A percentile compares a stretch with the other conserved stretches of the same genome.
Evolutionary conservation across 1,284 basidiomycete genomes (phyloP).

Genomic region (Ganoderma lucidum): DNA sequence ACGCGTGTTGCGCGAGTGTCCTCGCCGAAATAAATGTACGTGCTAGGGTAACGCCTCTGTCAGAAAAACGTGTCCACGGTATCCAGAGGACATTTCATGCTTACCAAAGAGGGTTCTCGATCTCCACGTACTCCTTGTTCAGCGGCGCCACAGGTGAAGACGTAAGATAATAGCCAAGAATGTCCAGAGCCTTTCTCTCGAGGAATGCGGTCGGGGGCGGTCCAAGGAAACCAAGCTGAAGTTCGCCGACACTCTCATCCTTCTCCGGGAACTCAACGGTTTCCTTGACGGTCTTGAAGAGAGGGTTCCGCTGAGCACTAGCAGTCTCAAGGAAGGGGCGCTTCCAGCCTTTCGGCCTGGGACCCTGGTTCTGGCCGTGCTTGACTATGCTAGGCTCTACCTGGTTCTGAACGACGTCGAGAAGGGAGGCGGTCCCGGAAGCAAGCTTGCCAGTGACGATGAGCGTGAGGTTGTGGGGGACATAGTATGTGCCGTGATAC

Average conservation of each 20-base stretch:
- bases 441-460: conserved; percentile 85
- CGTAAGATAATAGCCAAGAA: conserved; percentile 90
- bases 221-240: conserved; percentile 85
- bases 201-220: conserved; percentile 80
- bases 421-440: conserved; percentile 71
- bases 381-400: conserved; percentile 84
- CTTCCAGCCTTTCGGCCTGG: conserved; percentile 85
- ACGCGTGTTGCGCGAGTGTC: conserved; percentile 80
- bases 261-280: conserved; percentile 96
- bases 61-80: not conserved
- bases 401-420: conserved; percentile 81
- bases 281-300: conserved; percentile 63
- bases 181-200: conserved; percentile 85
- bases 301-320: conserved; percentile 69
- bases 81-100: conserved; percentile 29
- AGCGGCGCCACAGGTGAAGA: conserved; percentile 90
- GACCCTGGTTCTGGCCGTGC: conserved; percentile 75
- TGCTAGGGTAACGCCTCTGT: conserved; percentile 48
- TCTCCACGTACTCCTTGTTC: conserved; percentile 94
- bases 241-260: conserved; percentile 94
- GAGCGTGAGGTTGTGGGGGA: conserved; percentile 92
- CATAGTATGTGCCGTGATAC: conserved; percentile 93
- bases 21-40: conserved; percentile 87
- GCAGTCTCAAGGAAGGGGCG: conserved; percentile 94
- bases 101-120: conserved; percentile 88